Evolutionary conservation across 768 basidiomycete species (phyloP).

Genomic region (Phanerochaete carnosa): DNA sequence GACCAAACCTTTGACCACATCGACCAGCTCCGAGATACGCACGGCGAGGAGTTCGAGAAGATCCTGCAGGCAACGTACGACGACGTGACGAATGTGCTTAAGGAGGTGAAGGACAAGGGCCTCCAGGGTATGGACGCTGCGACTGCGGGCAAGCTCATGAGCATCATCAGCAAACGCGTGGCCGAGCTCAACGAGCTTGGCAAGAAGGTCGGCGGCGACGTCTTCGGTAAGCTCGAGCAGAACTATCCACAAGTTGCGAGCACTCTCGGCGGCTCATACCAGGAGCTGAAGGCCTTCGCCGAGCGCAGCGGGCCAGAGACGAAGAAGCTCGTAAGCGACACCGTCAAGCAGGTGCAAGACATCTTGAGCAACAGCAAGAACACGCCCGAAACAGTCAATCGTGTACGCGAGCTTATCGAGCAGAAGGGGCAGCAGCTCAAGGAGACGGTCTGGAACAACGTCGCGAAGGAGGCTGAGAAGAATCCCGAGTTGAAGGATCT

Average conservation of each 20-base stretch:
- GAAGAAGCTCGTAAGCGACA: slow-evolving; percentile 29
- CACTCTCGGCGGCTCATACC: slow-evolving; percentile 28
- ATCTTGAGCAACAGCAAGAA: slow-evolving; percentile 26
- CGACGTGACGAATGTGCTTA: slow-evolving; percentile 29
- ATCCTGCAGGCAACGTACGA: slow-evolving; percentile 34
- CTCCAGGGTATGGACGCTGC: slow-evolving; percentile 20
- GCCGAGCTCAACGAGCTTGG: slow-evolving; percentile 27
- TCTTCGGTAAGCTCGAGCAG: slow-evolving; percentile 21
- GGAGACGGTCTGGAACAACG: slow-evolving; percentile 18
- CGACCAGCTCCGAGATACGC: slow-evolving; percentile 34
- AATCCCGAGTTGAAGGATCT: slow-evolving; percentile 25
- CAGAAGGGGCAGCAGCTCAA: slow-evolving; percentile 24
- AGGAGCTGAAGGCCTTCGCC: slow-evolving; percentile 24
- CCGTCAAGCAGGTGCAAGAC: slow-evolving; percentile 20
- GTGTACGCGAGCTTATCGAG: slow-evolving; percentile 23
- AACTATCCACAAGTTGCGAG: slow-evolving; percentile 28
- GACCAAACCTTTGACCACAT: slow-evolving; percentile 43
- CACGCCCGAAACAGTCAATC: slow-evolving; percentile 21
- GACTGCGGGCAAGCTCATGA: slow-evolving; percentile 26
- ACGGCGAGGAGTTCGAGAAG: slow-evolving; percentile 36
- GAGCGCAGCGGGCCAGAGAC: slow-evolving; percentile 27
- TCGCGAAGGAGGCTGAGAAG: slow-evolving; percentile 25
- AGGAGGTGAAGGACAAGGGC: slow-evolving; percentile 14
- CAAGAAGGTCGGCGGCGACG: slow-evolving; percentile 27
- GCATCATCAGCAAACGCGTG: slow-evolving; percentile 22